Base-by-base conservation (phyloP, 192 early-diverging fungal species). In the Gaertneriomyces sp. region DNA sequence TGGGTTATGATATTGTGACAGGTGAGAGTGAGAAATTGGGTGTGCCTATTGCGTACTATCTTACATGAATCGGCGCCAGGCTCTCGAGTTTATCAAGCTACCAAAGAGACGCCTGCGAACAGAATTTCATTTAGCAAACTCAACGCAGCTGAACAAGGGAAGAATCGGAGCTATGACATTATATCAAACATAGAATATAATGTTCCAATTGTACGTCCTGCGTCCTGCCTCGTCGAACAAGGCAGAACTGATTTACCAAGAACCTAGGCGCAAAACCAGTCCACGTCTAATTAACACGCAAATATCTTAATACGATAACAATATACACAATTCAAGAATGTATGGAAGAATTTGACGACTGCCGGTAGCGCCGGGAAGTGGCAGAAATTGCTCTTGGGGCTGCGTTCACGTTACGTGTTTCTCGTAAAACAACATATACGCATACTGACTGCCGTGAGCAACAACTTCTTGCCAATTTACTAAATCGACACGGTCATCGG, bases 341-440 rank as follows among this genome's bases (percentile, higher is more conserved):
- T 33, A 33, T 33, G 25, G 25, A 33, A 33, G 25, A 33, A 33
- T 33, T 33, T 33, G 25, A 33, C 25, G 25, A 33, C 25, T 33
- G 25, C 25, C 2, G 1, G 0, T 33, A 33, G 25, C 25, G 25
- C 25, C 25, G 25, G 25, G 25, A 33, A 33, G 25, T 33, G 25
- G 25, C 25, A 33, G 25, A 33, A 33, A 33, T 1, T 33, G 25
- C 25, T 33, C 25, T 33, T 33, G 25, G 25, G 25, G 25, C 2
- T 33, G 20, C 40, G 16, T 42, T 58, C 59, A 61, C 20, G 17
- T n/a, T 39, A 17, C 6, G 12, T 46, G 16, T 19, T 57, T 61
- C 68, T 83, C 80, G 69, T 82, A 83, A 67, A 83, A 83, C 55
- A 83, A 66, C 81, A 83, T 83, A 60, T 76, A 83, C 9, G 66